Percentiles rank a stretch among this genome's conserved stretches.
These are phyloP conservation scores for Mortierella antarctica DNA, from an alignment of 192 early-diverging fungal genomes.

Conservation along the genomic window DNA sequence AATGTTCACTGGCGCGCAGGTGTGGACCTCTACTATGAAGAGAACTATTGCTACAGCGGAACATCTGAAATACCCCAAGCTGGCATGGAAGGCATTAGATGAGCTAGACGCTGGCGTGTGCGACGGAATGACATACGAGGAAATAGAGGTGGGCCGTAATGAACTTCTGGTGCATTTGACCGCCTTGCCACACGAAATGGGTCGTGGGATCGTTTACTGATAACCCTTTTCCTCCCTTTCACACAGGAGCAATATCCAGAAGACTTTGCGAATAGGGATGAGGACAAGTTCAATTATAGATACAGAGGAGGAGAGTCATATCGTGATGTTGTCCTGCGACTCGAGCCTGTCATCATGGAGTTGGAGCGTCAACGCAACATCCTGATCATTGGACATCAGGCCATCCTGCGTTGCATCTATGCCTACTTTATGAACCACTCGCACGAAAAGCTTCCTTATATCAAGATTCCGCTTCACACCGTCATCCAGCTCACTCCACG, in stretches of 20 bases:
- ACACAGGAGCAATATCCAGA: slow-evolving; percentile 82
- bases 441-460: slow-evolving; percentile 96
- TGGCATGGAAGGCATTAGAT: slow-evolving; percentile 98
- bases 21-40: slow-evolving; percentile 98
- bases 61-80: slow-evolving; percentile 84
- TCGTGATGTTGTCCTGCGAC: slow-evolving; percentile 92
- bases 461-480: slow-evolving; percentile 98
- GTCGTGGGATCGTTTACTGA: not conserved
- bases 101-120: slow-evolving; percentile 97
- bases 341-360: slow-evolving; percentile 99
- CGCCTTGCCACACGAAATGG: not conserved
- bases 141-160: slow-evolving; percentile 78
- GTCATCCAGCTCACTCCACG: slow-evolving; percentile 97
- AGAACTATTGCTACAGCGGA: slow-evolving; percentile 93
- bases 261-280: slow-evolving; percentile 94
- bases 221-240: not conserved
- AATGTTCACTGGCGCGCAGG: slow-evolving; percentile 20
- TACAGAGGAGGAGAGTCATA: slow-evolving; percentile 92
- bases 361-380: slow-evolving; percentile 97
- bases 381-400: slow-evolving; percentile 97
- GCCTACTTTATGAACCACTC: slow-evolving; percentile 96
- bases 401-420: slow-evolving; percentile 96
- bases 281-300: slow-evolving; percentile 95
- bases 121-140: slow-evolving; percentile 99
- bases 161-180: not conserved